Percentiles rank a stretch among this genome's conserved stretches.
Conservation (phyloP, 495 filamentous ascomycete species). For the Hypoxylon crocopeplum region DNA sequence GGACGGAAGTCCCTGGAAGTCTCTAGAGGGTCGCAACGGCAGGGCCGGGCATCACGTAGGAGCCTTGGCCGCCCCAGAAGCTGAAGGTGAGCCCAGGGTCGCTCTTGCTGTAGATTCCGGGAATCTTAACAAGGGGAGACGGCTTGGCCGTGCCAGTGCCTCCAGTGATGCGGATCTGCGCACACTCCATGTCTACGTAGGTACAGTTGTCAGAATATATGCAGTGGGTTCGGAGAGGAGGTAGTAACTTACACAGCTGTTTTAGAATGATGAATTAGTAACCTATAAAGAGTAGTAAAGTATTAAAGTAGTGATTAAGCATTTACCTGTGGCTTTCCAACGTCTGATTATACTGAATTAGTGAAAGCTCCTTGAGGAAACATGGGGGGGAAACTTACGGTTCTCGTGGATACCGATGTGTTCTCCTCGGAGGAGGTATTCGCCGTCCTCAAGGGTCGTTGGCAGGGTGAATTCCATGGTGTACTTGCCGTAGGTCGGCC, state of each 20-base stretch:
- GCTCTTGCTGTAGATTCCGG: conserved; percentile 56
- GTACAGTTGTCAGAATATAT: conserved; percentile 39
- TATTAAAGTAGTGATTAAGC: background rate
- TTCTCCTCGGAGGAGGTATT: conserved; percentile 64
- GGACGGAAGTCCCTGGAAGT: background rate
- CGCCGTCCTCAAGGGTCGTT: conserved; percentile 52
- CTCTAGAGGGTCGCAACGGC: conserved; percentile 28
- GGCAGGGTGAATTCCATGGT: conserved; percentile 59
- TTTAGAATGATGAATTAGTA: conserved; percentile 6
- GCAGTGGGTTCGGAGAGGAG: background rate
- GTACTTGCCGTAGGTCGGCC: conserved; percentile 48
- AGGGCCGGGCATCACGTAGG: conserved; percentile 49
- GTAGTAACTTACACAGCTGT: conserved; percentile 41
- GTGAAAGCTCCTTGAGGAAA: conserved; percentile 3
- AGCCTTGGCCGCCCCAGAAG: conserved; percentile 43
- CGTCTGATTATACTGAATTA: conserved; percentile 15
- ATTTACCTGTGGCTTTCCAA: conserved; percentile 30
- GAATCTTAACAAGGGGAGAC: conserved; percentile 53
- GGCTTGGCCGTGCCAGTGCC: conserved; percentile 53
- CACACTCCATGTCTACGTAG: conserved; percentile 60
- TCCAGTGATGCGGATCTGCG: conserved; percentile 59
- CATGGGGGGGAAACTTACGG: conserved; percentile 21
- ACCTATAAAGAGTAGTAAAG: conserved; percentile 8
- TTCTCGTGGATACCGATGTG: conserved; percentile 62
- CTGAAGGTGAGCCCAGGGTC: conserved; percentile 55